Conservation (phyloP, 1,284 basidiomycete species). For the Schizopora paradoxa region DNA sequence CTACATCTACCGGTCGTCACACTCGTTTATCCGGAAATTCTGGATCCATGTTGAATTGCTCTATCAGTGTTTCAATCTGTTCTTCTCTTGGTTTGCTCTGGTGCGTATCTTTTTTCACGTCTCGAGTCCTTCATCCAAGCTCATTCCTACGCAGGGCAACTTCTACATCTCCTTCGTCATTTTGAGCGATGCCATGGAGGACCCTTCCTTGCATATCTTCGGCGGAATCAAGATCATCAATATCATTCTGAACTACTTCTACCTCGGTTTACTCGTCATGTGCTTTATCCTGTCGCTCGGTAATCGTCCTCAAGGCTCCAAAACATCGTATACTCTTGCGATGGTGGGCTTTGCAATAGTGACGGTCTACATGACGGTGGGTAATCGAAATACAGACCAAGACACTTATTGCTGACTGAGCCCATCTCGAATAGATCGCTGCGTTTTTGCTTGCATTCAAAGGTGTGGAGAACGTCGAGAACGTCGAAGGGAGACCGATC, state of each 20-base stretch:
- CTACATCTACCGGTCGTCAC: slow-evolving; percentile 88
- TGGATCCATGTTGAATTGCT: slow-evolving; percentile 94
- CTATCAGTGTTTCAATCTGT: slow-evolving; percentile 85
- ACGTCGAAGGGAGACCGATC: slow-evolving; percentile 41
- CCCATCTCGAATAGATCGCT: slow-evolving; percentile 44
- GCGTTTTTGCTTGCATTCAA: slow-evolving; percentile 79
- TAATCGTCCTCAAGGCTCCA: slow-evolving; percentile 87
- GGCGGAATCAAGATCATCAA: slow-evolving; percentile 70
- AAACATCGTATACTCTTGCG: slow-evolving; percentile 75
- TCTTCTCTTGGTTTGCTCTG: slow-evolving; percentile 90
- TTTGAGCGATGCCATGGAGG: slow-evolving; percentile 68
- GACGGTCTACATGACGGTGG: slow-evolving; percentile 88
- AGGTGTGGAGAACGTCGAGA: slow-evolving; percentile 59
- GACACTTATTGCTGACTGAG: slow-evolving; percentile 4
- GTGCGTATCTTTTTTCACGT: slow-evolving; percentile 38
- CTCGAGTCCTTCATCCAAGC: neutral
- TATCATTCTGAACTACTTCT: slow-evolving; percentile 78
- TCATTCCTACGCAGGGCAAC: slow-evolving; percentile 54
- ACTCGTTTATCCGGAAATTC: slow-evolving; percentile 79
- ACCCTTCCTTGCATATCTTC: slow-evolving; percentile 46
- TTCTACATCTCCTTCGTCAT: slow-evolving; percentile 87
- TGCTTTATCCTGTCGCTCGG: slow-evolving; percentile 91
- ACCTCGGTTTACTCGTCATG: slow-evolving; percentile 80
- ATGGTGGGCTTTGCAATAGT: slow-evolving; percentile 84
- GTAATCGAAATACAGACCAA: slow-evolving; percentile 22